phyloP scores from a whole-genome alignment of 345 rosid genomes.

The Trapa incisa region DNA sequence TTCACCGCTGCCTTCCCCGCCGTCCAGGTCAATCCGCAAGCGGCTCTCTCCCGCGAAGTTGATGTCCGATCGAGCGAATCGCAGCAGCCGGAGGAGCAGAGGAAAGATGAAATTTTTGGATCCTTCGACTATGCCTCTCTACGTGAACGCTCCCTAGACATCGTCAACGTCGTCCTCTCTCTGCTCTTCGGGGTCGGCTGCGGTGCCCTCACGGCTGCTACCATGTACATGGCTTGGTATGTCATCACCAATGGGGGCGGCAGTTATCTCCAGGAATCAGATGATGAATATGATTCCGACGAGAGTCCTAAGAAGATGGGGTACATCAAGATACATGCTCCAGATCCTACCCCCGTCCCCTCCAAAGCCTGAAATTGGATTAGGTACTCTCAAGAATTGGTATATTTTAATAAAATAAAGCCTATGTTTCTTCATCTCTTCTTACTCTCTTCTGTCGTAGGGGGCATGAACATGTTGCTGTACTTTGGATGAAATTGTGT shows the following conservation, averaged over 20 bases:
- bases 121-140: slow-evolving; percentile 44
- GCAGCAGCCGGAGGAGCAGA: slow-evolving; percentile 9
- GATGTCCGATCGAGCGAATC: not conserved
- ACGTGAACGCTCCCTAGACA: slow-evolving; percentile 71
- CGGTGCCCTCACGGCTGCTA: slow-evolving; percentile 83
- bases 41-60: not conserved
- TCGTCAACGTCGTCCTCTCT: slow-evolving; percentile 75
- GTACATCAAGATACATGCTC: slow-evolving; percentile 53
- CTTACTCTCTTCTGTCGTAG: not conserved
- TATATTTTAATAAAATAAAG: no score
- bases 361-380: slow-evolving; percentile 6
- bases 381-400: not conserved
- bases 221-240: slow-evolving; percentile 82
- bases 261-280: slow-evolving; percentile 23
- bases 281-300: slow-evolving; percentile 27
- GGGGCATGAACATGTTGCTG: not conserved
- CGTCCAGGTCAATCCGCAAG: not conserved
- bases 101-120: slow-evolving; percentile 14
- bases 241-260: slow-evolving; percentile 37
- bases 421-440: not conserved
- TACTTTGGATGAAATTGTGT: not conserved
- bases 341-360: slow-evolving; percentile 7
- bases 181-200: slow-evolving; percentile 87
- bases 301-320: slow-evolving; percentile 59
- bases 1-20: not conserved